Evolutionary conservation across 768 basidiomycete species (phyloP).

Genomic region (Lactarius sp.): DNA sequence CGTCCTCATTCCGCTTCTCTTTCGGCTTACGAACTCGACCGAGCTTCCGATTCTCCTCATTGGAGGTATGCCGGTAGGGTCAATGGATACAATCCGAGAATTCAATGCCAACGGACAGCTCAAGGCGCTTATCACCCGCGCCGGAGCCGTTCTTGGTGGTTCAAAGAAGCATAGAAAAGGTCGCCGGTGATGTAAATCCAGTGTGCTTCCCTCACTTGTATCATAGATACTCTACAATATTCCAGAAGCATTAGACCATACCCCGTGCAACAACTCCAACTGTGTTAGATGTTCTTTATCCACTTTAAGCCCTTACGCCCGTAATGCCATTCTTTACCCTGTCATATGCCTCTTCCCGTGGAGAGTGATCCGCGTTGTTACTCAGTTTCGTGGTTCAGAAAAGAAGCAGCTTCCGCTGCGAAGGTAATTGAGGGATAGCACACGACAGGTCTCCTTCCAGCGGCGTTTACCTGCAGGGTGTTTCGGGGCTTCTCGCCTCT

Average conservation of each 20-base stretch:
- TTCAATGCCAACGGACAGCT: slow-evolving; percentile 50
- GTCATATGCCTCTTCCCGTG: not conserved
- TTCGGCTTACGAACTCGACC: slow-evolving; percentile 49
- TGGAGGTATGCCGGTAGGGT: slow-evolving; percentile 55
- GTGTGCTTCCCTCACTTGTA: slow-evolving; percentile 7
- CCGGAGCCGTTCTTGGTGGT: slow-evolving; percentile 54
- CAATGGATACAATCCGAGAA: slow-evolving; percentile 47
- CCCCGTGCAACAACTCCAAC: not conserved
- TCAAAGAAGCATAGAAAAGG: slow-evolving; percentile 43
- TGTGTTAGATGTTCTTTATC: not conserved
- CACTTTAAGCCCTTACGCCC: not conserved
- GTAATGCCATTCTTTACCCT: not conserved
- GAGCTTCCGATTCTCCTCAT: slow-evolving; percentile 66
- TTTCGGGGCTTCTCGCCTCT: not conserved
- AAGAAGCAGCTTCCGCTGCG: not conserved
- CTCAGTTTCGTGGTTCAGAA: not conserved
- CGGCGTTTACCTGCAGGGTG: not conserved
- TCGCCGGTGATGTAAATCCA: slow-evolving; percentile 15
- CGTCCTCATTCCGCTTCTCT: slow-evolving; percentile 56
- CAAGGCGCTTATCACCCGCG: slow-evolving; percentile 42
- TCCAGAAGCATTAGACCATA: slow-evolving; percentile 8
- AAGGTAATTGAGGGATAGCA: not conserved
- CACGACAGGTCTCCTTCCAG: not conserved
- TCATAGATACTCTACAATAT: not conserved
- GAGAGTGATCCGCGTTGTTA: not conserved